Base-by-base conservation (phyloP, 2,329 filamentous ascomycete species). In the Trichoderma koningiopsis region DNA sequence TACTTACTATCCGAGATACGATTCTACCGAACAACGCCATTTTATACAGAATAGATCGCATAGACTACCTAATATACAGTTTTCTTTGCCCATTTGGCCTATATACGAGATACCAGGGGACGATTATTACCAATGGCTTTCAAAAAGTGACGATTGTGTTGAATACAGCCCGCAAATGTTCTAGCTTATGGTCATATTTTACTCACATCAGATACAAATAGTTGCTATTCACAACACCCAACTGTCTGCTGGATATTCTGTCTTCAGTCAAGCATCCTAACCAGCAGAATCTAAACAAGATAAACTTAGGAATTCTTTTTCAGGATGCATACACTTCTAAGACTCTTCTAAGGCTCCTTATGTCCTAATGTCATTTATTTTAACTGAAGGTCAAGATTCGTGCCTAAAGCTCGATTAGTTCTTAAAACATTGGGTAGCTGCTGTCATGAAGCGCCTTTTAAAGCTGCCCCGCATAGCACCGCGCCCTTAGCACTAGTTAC, bases 401-500 rank as follows among this genome's bases (percentile, higher is more conserved):
- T 35, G 13, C 33, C 33, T 35, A 11, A 35, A 35, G 33, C 11
- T 14, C 33, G 11, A 35, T 14, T 13, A 35, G 33, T n/a, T n/a
- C n/a, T n/a, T n/a, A n/a, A 35, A 1, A 35, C 33, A 13, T 35
- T 33, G 10, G 31, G 10, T 35, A 35, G 33, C 33, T 11, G 33
- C 33, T 35, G 33, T 35, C 33, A n/a, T 29, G 37, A 24, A 49
- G 35, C 29, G 53, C 52, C 40, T 22, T 59, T 59, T 37, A 10
- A 24, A 58, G 24, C 16, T 59, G 55, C 64, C 64, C 64, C 64
- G 53, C 64, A 33, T 24, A 14, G 10, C 27, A 40, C 64, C 61
- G 55, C 64, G 63, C 63, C 29, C 5, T 29, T 24, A 11, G 16
- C 16, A n/a, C 43, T 27, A 37, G 35, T 22, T n/a, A 52, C 37